phyloP scores from a whole-genome alignment of 306 rosid genomes.

The Ormosia emarginata region DNA sequence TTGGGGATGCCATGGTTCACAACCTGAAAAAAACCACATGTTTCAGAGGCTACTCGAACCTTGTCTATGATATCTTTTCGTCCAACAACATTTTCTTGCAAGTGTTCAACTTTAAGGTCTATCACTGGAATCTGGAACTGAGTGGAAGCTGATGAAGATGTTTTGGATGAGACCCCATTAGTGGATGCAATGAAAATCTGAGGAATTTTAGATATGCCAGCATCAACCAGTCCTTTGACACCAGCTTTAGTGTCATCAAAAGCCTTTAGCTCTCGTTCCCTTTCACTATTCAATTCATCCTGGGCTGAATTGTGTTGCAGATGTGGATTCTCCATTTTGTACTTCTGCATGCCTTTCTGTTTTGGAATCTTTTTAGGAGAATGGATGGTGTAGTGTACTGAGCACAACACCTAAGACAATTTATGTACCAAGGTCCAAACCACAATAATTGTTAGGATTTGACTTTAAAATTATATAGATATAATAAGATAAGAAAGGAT shows the following conservation, averaged over 20 bases:
- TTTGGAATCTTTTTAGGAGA: neutral
- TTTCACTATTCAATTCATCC: neutral
- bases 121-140: neutral
- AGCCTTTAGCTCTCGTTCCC: neutral
- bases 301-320: neutral
- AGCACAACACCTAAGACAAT: neutral
- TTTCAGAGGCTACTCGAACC: neutral
- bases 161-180: neutral
- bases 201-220: neutral
- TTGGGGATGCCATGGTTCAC: conserved; percentile 19
- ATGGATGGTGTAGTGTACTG: too few species aligned
- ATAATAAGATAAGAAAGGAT: neutral
- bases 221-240: conserved; percentile 14
- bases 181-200: neutral
- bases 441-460: neutral
- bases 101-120: neutral
- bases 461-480: neutral
- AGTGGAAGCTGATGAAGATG: neutral
- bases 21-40: conserved; percentile 13
- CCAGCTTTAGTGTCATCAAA: conserved; percentile 20
- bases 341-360: neutral
- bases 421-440: neutral
- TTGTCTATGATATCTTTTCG: neutral
- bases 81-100: neutral
- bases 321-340: neutral